These are phyloP conservation scores for Acmispon strigosus DNA, from an alignment of 306 rosid genomes.

Conservation along the genomic window DNA sequence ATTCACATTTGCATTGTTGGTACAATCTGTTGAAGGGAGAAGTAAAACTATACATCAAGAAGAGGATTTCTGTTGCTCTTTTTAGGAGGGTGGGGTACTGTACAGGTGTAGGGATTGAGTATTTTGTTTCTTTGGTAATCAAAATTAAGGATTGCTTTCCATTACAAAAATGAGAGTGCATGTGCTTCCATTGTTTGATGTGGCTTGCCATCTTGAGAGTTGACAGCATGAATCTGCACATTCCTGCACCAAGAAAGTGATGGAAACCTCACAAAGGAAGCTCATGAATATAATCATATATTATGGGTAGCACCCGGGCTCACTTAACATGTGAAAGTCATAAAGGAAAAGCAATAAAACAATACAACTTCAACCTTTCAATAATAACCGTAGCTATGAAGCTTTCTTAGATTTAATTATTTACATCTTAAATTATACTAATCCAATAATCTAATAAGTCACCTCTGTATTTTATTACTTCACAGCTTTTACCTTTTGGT, in stretches of 20 bases:
- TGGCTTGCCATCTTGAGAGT: conserved; percentile 39
- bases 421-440: conserved; percentile 22
- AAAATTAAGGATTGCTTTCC: conserved; percentile 6
- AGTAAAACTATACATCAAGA: not conserved
- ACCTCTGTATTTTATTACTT: too few species aligned
- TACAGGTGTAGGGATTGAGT: conserved; percentile 8
- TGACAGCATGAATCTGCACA: conserved; percentile 29
- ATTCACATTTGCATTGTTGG: not conserved
- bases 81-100: not conserved
- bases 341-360: conserved; percentile 22
- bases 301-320: conserved; percentile 41
- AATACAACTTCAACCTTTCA: conserved; percentile 4
- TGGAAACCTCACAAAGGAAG: conserved; percentile 37
- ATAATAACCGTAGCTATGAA: conserved; percentile 21
- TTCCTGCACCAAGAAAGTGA: conserved; percentile 37
- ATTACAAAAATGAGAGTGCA: conserved; percentile 28
- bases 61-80: not conserved
- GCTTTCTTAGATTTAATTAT: conserved; percentile 16
- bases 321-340: conserved; percentile 35
- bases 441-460: conserved; percentile 11
- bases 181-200: conserved; percentile 40
- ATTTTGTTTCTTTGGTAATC: not conserved
- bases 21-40: not conserved
- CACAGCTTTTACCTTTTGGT: not conserved
- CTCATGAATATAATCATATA: conserved; percentile 41